Evolutionary conservation across 352 stramenopile species (phyloP).

Genomic region (Pythium phragmiticola): DNA sequence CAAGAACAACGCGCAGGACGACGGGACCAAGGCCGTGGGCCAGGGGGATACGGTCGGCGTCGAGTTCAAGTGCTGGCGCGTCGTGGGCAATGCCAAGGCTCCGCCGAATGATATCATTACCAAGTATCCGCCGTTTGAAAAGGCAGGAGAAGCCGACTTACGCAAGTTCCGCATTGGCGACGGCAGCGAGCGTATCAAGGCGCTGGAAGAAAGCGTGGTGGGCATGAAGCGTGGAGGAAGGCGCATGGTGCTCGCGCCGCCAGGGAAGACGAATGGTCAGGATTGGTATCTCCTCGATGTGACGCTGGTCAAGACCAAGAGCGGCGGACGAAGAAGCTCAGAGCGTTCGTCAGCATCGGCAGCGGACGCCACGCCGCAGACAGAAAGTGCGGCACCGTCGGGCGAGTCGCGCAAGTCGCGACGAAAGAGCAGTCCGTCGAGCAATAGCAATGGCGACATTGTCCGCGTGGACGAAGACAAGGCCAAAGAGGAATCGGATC

Average conservation of each 20-base stretch:
- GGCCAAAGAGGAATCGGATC: constrained; percentile 50
- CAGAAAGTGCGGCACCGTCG: constrained; percentile 3
- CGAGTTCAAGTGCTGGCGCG: constrained; percentile 69
- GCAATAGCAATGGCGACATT: constrained; percentile 38
- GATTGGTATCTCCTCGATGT: constrained; percentile 85
- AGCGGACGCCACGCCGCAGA: not conserved
- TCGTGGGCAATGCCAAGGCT: constrained; percentile 65
- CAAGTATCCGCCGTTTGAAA: constrained; percentile 81
- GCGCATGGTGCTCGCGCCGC: constrained; percentile 86
- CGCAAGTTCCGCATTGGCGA: constrained; percentile 81
- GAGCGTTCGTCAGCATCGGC: constrained; percentile 25
- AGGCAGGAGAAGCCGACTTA: constrained; percentile 41
- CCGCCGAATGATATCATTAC: constrained; percentile 61
- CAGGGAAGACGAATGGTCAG: constrained; percentile 73
- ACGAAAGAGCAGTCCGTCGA: constrained; percentile 13
- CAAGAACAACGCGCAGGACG: constrained; percentile 47
- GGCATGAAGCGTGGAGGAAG: constrained; percentile 90
- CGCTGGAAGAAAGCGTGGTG: constrained; percentile 84
- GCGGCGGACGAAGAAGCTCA: constrained; percentile 36
- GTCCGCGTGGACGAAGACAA: constrained; percentile 48
- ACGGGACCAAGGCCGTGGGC: constrained; percentile 28
- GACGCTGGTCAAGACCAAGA: constrained; percentile 73
- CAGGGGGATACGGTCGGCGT: constrained; percentile 64
- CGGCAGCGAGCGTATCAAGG: constrained; percentile 79
- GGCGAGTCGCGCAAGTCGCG: constrained; percentile 12